phyloP scores from a whole-genome alignment of 1,139 yeast species.

The Sugiyamaella grinbergsii region DNA sequence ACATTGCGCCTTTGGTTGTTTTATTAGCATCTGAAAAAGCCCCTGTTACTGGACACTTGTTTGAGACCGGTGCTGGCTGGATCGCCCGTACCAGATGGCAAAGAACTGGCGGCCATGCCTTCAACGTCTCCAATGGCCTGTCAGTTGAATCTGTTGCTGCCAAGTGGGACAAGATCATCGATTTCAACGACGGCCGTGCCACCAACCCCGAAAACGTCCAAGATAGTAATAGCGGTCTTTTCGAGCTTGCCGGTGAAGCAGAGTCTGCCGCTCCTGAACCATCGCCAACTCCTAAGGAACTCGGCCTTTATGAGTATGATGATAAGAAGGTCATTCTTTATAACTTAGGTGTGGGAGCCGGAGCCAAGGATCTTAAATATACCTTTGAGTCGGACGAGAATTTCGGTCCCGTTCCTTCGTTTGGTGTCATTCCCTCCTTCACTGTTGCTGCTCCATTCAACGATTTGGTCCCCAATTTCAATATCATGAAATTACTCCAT shows the following conservation, averaged over 20 bases:
- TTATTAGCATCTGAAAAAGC: slow-evolving; percentile 73
- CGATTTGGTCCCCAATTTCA: slow-evolving; percentile 72
- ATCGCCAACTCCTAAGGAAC: slow-evolving; percentile 40
- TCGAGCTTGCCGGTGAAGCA: slow-evolving; percentile 36
- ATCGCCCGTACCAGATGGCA: slow-evolving; percentile 94
- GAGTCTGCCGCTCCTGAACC: slow-evolving; percentile 47
- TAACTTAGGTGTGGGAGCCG: slow-evolving; percentile 89
- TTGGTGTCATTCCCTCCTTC: slow-evolving; percentile 83
- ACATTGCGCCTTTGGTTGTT: slow-evolving; percentile 88
- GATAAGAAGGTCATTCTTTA: slow-evolving; percentile 79
- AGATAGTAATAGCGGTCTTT: slow-evolving; percentile 64
- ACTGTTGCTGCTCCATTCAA: slow-evolving; percentile 55
- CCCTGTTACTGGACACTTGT: slow-evolving; percentile 66
- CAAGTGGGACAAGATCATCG: slow-evolving; percentile 64
- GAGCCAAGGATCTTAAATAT: slow-evolving; percentile 72
- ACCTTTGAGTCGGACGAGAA: slow-evolving; percentile 75
- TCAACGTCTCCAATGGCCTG: slow-evolving; percentile 47
- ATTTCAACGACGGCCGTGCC: slow-evolving; percentile 60
- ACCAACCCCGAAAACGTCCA: slow-evolving; percentile 64
- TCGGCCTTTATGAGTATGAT: slow-evolving; percentile 55
- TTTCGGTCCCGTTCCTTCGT: slow-evolving; percentile 90
- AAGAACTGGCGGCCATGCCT: slow-evolving; percentile 82
- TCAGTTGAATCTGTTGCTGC: slow-evolving; percentile 73
- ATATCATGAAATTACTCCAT: slow-evolving; percentile 81
- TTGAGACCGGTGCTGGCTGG: slow-evolving; percentile 91